Evolutionary conservation across 805 yeast species (phyloP).

Genomic region (Saturnispora ahearnii): DNA sequence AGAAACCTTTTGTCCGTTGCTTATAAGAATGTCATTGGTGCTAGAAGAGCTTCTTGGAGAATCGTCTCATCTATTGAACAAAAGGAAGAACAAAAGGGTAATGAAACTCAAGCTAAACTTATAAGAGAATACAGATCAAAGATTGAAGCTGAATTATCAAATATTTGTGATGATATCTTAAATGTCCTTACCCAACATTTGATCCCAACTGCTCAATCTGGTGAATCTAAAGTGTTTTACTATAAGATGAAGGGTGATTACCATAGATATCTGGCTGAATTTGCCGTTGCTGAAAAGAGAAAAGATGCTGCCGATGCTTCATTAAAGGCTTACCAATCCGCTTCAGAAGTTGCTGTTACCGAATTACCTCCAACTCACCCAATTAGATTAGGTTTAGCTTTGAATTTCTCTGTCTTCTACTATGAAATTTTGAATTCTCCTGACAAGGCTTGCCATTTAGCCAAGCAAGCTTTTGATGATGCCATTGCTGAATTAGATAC

Average conservation of each 20-base stretch:
- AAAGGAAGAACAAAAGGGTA: conserved; percentile 95
- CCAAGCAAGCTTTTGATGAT: conserved; percentile 98
- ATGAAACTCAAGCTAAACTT: conserved; percentile 78
- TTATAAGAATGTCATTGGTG: conserved; percentile 96
- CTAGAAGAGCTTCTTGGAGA: conserved; percentile 99
- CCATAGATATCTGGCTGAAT: conserved; percentile 98
- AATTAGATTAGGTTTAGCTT: conserved; percentile 94
- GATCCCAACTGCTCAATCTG: conserved; percentile 89
- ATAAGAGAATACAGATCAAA: conserved; percentile 92
- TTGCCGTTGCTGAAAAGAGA: conserved; percentile 84
- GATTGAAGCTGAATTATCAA: conserved; percentile 86
- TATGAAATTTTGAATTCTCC: conserved; percentile 97
- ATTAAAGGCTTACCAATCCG: conserved; percentile 88
- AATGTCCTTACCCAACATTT: conserved; percentile 80
- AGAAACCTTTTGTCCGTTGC: conserved; percentile 96
- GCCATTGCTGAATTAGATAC: conserved; percentile 99
- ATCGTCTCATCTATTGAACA: conserved; percentile 96
- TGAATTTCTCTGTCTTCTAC: conserved; percentile 96
- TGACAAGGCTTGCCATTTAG: conserved; percentile 97
- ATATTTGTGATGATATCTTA: conserved; percentile 90
- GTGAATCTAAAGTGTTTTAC: conserved; percentile 97
- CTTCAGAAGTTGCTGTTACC: conserved; percentile 93
- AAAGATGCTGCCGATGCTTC: conserved; percentile 89
- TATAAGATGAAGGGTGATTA: conserved; percentile 99
- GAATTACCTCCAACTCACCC: conserved; percentile 99